Evolutionary conservation across 1,284 basidiomycete genomes (phyloP).

Genomic region (Melanopsichium pennsylvanicum): DNA sequence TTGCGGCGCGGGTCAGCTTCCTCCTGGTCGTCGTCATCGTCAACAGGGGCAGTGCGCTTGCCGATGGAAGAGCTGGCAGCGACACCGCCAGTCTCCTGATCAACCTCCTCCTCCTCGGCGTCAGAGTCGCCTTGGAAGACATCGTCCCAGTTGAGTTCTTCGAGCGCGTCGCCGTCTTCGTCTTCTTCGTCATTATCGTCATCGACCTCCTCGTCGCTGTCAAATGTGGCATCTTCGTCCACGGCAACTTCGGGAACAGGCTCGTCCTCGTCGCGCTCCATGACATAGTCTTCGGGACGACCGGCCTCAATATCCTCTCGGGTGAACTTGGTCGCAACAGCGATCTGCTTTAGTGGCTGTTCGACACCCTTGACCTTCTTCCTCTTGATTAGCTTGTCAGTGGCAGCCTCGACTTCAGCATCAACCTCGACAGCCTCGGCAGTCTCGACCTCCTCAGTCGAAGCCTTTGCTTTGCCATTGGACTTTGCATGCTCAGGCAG

Average conservation of each 20-base stretch:
- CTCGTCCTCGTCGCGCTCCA: constrained; percentile 56
- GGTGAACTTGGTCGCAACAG: constrained; percentile 71
- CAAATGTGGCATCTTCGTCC: constrained; percentile 47
- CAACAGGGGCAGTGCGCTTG: constrained; percentile 47
- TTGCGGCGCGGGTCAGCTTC: constrained; percentile 31
- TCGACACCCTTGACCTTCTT: constrained; percentile 70
- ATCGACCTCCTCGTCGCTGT: constrained; percentile 47
- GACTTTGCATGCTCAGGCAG: constrained; percentile 33
- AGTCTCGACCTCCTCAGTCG: constrained; percentile 19
- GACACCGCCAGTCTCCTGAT: constrained; percentile 61
- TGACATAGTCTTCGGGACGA: constrained; percentile 61
- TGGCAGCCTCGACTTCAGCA: constrained; percentile 21
- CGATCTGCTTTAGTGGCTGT: constrained; percentile 71
- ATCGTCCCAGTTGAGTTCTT: constrained; percentile 85
- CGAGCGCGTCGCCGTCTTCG: constrained; percentile 51
- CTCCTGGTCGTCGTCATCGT: constrained; percentile 53
- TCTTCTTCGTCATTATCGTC: constrained; percentile 60
- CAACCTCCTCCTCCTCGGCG: constrained; percentile 19
- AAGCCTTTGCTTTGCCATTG: constrained; percentile 48
- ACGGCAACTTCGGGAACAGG: constrained; percentile 42
- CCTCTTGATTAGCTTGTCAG: constrained; percentile 52
- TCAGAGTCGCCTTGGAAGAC: constrained; percentile 70
- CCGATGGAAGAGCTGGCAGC: constrained; percentile 32
- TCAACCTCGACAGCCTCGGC: constrained; percentile 8
- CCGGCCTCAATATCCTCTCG: constrained; percentile 64